Evolutionary conservation across 2,329 filamentous ascomycete genomes (phyloP), one percentile per base, ranked within the genome.

Genomic region (Botrytis galanthina): DNA sequence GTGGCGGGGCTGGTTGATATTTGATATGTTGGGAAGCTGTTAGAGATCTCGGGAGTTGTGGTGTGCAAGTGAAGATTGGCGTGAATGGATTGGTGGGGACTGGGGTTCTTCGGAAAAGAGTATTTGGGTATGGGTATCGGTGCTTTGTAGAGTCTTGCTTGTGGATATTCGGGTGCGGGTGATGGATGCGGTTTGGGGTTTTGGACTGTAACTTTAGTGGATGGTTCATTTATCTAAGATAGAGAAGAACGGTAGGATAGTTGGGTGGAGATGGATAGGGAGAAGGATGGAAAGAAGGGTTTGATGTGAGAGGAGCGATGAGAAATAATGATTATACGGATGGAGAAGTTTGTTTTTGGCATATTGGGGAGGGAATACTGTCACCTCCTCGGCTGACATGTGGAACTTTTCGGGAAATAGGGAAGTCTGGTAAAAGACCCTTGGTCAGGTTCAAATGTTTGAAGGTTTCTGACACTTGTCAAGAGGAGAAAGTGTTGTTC

Each of bases 241-340:
- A 14, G 48, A 14, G 26, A 14, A 51, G 5, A 14, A 51, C 12
- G 26, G 2, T n/a, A 6, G 48, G 0, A n/a, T n/a, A 1, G 48
- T 12, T 51, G 26, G 26, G 26, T n/a, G 10, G 12, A 51, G 48
- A n/a, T 2, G 4, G 26, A 12, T n/a, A 51, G 48, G 4, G 22
- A n/a, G 12, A 7, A n/a, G 1, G 6, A 14, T n/a, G 10, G 10
- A 51, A 51, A 1, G 3, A 4, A n/a, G 48, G 3, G 26, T 0
- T 51, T 1, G 7, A 16, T 51, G 48, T 51, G 48, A 14, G 26
- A n/a, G 5, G 48, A 4, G 4, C 4, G 5, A n/a, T 1, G 0
- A 51, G 26, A 51, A n/a, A n/a, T 6, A n/a, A n/a, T 14, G 26
- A 51, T n/a, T 51, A 1, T n/a, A n/a, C 12, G 5, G 12, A n/a